Base-by-base conservation (phyloP, 805 yeast genomes). In the Maudiozyma barnettii region DNA sequence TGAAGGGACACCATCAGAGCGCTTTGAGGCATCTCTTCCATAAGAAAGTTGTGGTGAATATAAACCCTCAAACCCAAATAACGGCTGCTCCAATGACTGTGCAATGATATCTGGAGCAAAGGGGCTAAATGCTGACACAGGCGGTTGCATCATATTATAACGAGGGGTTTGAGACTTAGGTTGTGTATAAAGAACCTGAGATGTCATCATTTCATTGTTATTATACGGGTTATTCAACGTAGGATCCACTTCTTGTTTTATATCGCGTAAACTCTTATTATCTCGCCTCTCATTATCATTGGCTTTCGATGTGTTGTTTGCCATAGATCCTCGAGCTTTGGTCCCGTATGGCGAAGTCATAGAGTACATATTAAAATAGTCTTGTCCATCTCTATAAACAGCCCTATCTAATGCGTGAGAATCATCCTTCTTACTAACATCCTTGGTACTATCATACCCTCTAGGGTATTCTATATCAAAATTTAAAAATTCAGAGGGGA, bases 401-500 rank as follows among this genome's bases (percentile, higher is more conserved):
- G 5, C 8, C n/a, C 3, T 16, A 5, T 33, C 8, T 5, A 16
- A n/a, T 14, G 16, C n/a, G 4, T 13, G 8, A 33, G 13, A 33
- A 5, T 33, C 36, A 14, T 33, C 36, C 18, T 33, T 33, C 9
- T 14, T n/a, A 16, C 13, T 14, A 33, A 14, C 36, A 26, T 26
- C 30, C 30, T 26, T 26, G 30, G 30, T 26, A 26, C 10, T 26
- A 26, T 26, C n/a, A 18, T 18, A 37, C 8, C 23, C 23, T 39
- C 58, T 59, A 8, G 67, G 65, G 50, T 64, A 64, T 46, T 66
- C 70, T 39, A 67, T 64, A 38, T 67, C 72, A 7, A 68, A 65
- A 20, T 78, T 78, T 56, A 82, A 74, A 57, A 79, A 82, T 53
- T 82, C 89, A 46, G 83, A 62, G 2, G 90, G 89, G 64, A 82